Percentiles rank a stretch among this genome's conserved stretches.
These are phyloP conservation scores for Coniferiporia sulphurascens DNA, from an alignment of 1,284 basidiomycete genomes.

Conservation along the genomic window DNA sequence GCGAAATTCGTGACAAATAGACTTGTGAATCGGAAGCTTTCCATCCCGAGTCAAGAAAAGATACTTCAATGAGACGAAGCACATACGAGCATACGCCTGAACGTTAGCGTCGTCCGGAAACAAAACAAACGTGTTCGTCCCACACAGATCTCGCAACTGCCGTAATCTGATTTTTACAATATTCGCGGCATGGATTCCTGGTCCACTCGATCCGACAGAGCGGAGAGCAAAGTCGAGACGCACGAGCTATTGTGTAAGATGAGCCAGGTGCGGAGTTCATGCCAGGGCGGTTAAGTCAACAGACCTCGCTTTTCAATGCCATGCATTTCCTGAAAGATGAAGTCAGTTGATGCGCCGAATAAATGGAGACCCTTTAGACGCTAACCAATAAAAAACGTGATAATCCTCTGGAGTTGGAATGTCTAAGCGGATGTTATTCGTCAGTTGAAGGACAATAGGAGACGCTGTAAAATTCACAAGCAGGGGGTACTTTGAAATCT, in stretches of 20 bases:
- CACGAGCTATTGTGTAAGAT: background rate
- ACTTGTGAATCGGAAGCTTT: background rate
- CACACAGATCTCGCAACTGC: background rate
- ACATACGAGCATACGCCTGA: background rate
- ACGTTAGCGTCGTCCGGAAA: background rate
- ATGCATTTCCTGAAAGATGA: background rate
- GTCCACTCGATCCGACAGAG: conserved; percentile 6
- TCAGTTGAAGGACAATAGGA: too few relatives aligned
- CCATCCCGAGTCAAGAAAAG: background rate
- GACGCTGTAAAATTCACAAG: too few relatives aligned
- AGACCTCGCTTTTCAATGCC: background rate
- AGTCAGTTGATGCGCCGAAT: too few relatives aligned
- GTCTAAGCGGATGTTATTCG: too few relatives aligned
- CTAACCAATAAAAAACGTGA: background rate
- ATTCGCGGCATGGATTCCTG: conserved; percentile 2
- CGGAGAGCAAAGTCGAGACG: conserved; percentile 9
- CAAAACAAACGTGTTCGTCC: conserved; percentile 2
- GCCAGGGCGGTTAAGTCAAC: background rate
- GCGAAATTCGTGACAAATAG: background rate
- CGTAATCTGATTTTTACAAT: background rate
- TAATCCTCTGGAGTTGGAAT: background rate
- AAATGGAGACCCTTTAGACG: background rate
- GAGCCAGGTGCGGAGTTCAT: too few relatives aligned
- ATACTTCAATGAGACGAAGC: background rate
- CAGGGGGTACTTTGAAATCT: too few relatives aligned